phyloP scores from a whole-genome alignment of 2,329 filamentous ascomycete species.

The Talaromyces sp. region DNA sequence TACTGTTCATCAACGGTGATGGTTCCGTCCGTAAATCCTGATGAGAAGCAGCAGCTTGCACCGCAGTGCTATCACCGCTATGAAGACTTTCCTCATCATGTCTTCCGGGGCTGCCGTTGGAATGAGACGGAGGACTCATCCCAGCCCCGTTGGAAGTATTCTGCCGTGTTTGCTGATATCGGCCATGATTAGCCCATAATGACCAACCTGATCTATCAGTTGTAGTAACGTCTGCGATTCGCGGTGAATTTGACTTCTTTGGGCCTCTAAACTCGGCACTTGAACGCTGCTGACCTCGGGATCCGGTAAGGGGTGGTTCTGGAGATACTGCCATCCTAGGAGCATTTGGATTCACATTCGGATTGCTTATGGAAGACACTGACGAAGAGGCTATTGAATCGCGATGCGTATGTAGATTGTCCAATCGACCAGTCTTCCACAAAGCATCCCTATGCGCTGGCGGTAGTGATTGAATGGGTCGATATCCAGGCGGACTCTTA shows the following conservation, averaged over 20 bases:
- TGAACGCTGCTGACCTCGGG: background rate
- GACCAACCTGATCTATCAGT: background rate
- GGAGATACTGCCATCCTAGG: background rate
- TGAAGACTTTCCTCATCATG: slow-evolving; percentile 12
- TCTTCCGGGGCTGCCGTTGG: slow-evolving; percentile 1
- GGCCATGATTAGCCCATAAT: slow-evolving; percentile 4
- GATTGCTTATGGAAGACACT: slow-evolving; percentile 5
- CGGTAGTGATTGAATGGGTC: background rate
- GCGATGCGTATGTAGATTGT: background rate
- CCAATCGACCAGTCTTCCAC: background rate
- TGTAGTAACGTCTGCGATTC: background rate
- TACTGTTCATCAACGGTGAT: slow-evolving; percentile 9
- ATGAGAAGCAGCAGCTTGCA: slow-evolving; percentile 13
- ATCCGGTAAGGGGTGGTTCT: background rate
- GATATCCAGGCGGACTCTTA: slow-evolving; percentile 3
- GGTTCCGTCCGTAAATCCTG: slow-evolving; percentile 9
- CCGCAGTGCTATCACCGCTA: slow-evolving; percentile 15
- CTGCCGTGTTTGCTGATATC: background rate
- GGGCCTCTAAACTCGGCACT: background rate
- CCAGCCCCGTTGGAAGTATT: background rate
- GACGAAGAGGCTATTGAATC: slow-evolving; percentile 5
- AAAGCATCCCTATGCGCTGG: background rate
- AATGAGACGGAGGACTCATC: background rate
- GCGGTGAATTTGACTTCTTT: background rate
- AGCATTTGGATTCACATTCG: background rate